These are phyloP conservation scores for Avena atlantica DNA, from an alignment of 176 grass and related monocot species.

Conservation along the genomic window DNA sequence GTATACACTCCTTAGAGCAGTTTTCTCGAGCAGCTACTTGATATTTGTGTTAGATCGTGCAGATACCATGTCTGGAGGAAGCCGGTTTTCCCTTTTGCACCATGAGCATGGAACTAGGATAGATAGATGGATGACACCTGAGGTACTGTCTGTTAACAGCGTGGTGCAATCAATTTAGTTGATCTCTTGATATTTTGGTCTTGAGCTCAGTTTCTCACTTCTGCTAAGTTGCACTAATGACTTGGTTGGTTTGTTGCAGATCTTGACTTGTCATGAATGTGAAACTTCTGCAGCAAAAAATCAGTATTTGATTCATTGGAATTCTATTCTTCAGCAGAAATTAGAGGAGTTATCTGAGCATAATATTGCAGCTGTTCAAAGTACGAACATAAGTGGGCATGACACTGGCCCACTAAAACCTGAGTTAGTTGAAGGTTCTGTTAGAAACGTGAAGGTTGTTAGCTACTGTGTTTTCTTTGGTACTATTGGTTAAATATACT, in stretches of 20 bases:
- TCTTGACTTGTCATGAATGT: not conserved
- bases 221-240: not conserved
- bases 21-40: not conserved
- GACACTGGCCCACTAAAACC: not conserved
- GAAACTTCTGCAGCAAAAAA: not conserved
- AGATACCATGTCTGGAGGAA: slow-evolving; percentile 82
- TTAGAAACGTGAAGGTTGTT: not conserved
- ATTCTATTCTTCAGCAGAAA: not conserved
- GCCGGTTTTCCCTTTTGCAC: slow-evolving; percentile 65
- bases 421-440: not conserved
- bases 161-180: not conserved
- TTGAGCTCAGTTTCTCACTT: not conserved
- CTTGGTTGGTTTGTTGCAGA: not conserved
- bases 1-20: slow-evolving; percentile 4
- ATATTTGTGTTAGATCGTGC: slow-evolving; percentile 47
- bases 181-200: not conserved
- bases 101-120: slow-evolving; percentile 85
- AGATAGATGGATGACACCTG: slow-evolving; percentile 86
- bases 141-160: slow-evolving; percentile 53
- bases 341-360: not conserved
- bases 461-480: not conserved
- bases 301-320: not conserved
- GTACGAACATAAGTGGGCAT: not conserved
- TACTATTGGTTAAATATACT: not conserved
- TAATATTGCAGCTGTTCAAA: not conserved